Evolutionary conservation across 257 asterid species (phyloP), one percentile per base, ranked within the genome.

Genomic region (Przewalskia tangutica): DNA sequence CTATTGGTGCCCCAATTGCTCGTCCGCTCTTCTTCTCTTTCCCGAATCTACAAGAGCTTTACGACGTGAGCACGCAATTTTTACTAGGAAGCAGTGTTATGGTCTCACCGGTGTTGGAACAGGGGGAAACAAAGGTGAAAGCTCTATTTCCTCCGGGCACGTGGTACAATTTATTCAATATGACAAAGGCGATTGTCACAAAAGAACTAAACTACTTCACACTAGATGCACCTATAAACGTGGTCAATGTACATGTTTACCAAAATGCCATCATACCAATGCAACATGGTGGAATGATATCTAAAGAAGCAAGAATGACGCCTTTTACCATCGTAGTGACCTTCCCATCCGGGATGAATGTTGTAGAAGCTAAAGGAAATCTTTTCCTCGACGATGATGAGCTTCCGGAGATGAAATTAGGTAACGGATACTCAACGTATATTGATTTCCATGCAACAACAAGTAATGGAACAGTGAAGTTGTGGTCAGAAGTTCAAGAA

Each of bases 11-110:
- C 34, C 97, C 97, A 13, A 90, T 92, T 5, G 94, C 91, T 0
- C 82, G 97, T 42, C 94, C 97, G 2, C 42, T 92, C 40, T 92
- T 89, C 92, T 92, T 92, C 89, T 90, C 93, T 7, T 92, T 90
- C 44, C 93, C 93, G 0, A 27, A 81, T 0, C 93, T 88, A 27
- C 54, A 85, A 16, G 84, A 82, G n/a, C 89, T 93, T 42, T 87
- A 90, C 63, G 82, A 77, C 8, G 86, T 91, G 62, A 86, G 77
- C 89, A 65, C 90, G 0, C 97, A 92, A 84, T 92, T 89, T 60
- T 83, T 91, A 2, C 83, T 92, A 0, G 97, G 97, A 62, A 84
- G 81, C 42, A 88, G 94, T 7, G 84, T 92, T 12, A 84, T 92
- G 81, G 88, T 92, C 18, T 91, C 93, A 2, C 97, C 95, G 0